phyloP scores from a whole-genome alignment of 805 yeast species.

The Lipomyces spencermartinsiae region DNA sequence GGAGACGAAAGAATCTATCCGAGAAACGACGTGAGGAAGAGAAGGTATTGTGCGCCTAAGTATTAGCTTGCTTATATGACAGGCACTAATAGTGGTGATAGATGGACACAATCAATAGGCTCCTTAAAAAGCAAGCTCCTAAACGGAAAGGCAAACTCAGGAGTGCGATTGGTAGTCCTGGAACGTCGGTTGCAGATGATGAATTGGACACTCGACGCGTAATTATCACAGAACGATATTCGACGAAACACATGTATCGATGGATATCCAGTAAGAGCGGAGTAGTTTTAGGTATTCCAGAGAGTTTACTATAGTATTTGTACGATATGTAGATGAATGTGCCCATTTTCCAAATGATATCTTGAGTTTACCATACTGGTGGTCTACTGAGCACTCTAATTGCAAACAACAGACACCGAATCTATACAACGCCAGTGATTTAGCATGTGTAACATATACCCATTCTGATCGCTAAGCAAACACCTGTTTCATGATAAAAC shows the following conservation, averaged over 20 bases:
- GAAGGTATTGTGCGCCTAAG: constrained; percentile 49
- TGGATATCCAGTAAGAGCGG: constrained; percentile 27
- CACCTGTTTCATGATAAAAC: background rate
- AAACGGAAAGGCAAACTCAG: constrained; percentile 36
- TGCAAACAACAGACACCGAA: background rate
- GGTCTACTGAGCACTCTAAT: background rate
- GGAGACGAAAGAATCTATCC: constrained; percentile 84
- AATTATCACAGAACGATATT: background rate
- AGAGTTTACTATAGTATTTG: constrained; percentile 8
- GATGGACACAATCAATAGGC: constrained; percentile 84
- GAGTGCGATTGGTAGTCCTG: constrained; percentile 20
- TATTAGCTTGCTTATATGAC: background rate
- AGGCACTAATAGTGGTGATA: background rate
- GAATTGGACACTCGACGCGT: background rate
- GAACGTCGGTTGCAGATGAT: constrained; percentile 27
- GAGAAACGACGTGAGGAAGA: constrained; percentile 88
- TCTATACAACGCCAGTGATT: background rate
- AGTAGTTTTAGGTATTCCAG: constrained; percentile 24
- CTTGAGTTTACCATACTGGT: background rate
- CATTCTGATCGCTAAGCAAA: background rate
- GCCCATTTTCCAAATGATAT: background rate
- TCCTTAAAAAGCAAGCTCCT: constrained; percentile 82
- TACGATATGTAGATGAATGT: background rate
- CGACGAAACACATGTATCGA: constrained; percentile 26
- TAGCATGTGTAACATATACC: background rate